Base-by-base conservation (phyloP, 2,329 filamentous ascomycete species). In the Diaporthe destruens region DNA sequence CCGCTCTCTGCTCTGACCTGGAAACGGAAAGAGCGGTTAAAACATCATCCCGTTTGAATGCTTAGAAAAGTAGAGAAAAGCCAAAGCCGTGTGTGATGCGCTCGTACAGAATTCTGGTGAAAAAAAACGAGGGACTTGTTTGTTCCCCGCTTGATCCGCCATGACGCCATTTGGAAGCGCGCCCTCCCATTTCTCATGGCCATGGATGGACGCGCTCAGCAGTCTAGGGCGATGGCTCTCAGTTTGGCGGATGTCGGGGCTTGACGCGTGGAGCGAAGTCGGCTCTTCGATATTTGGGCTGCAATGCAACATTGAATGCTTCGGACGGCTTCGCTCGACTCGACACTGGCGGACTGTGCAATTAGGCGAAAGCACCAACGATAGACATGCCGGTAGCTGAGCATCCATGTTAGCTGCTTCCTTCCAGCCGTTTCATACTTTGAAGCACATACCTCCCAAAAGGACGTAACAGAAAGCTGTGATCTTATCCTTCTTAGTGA, bases 401-500 rank as follows among this genome's bases (percentile, higher is more conserved):
- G 20, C 63, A 63, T 18, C 49, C 6, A 53, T 47, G 44, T 75
- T 65, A 76, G 76, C 36, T 32, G 39, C n/a, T 56, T 14, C 42
- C 3, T 7, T 14, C 29, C 32, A 55, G 14, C 53, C n/a, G 14
- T 25, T 42, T 14, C 4, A 42, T 18, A 16, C 11, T 18, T 14
- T 42, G 12, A 42, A 42, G 39, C 20, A 76, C 81, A 79, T 79
- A 88, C 87, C 87, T 82, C 87, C 87, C 3, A 85, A 77, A 44
- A 88, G 80, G 18, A 89, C 84, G 76, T 79, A 88, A 69, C 76
- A 74, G 77, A 91, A 89, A 0, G 89, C 89, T 2, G 78, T 75
- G 39, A 85, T 87, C 82, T 88, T 89, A 69, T 87, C 84, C 75
- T 84, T 87, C 77, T 83, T 85, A 3, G 81, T 86, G 84, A 91